Evolutionary conservation across 495 filamentous ascomycete species (phyloP), one percentile per base, ranked within the genome.

Genomic region (Letharia columbiana): DNA sequence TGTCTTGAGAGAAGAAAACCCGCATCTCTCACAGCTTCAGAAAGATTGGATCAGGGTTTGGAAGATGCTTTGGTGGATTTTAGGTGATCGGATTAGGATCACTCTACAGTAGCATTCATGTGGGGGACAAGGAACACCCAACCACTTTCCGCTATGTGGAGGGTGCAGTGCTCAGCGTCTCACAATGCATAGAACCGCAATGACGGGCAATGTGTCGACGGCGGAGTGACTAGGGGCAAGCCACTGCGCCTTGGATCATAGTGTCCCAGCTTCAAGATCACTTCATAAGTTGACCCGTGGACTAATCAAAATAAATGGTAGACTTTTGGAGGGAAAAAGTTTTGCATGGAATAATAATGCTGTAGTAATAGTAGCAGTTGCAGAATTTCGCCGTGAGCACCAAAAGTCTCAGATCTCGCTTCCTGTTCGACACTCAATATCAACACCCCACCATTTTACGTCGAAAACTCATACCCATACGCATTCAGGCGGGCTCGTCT

Each of bases 1-100:
- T 72, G 23, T 68, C 67, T 67, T 44, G 69, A 71, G 12, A 67
- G 15, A 45, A 41, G 62, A 42, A 42, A 39, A 33, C 7, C 18
- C 20, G 3, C 12, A 56, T 57, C 8, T 33, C 18, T 57, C 4
- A 31, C 49, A 40, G 49, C 42, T 15, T 31, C 35, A 17, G 17
- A 31, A 15, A 61, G 17, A 42, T 44, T 33, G n/a, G 9, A 42
- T 8, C 40, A 31, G n/a, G 10, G 4, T 28, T 28, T 7, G 3
- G 6, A 45, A 35, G 28, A 35, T 15, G n/a, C 49, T 52, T 13
- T 28, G 49, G 23, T 52, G 28, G 12, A 56, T 33, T 35, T 4
- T 56, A 28, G 31, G 17, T 17, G 13, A 35, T 56, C 52, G 10
- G 52, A 56, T 35, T 18, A 15, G 4, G 44, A 47, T 47, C 23